phyloP scores from a whole-genome alignment of 441 rosid species.

The Pelargonium fulgidum region DNA sequence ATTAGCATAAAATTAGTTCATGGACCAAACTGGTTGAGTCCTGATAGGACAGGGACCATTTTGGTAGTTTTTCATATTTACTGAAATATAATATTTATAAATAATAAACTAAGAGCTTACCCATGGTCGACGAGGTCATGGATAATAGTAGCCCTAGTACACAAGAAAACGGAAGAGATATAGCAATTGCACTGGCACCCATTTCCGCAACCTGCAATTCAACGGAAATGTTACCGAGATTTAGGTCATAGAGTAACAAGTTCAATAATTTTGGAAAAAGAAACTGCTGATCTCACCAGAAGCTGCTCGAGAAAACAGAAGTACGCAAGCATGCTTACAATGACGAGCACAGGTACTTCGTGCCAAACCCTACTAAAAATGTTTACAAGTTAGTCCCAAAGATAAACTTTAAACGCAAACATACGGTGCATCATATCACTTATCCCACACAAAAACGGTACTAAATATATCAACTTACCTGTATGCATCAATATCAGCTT shows the following conservation, averaged over 20 bases:
- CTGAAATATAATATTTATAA: background rate
- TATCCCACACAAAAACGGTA: background rate
- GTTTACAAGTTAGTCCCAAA: background rate
- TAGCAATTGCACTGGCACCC: constrained; percentile 40
- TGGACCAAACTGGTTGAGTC: too few relatives aligned
- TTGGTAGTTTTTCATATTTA: background rate
- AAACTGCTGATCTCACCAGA: constrained; percentile 21
- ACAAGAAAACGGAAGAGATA: constrained; percentile 37
- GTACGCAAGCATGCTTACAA: constrained; percentile 43
- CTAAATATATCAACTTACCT: constrained; percentile 33
- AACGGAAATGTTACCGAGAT: background rate
- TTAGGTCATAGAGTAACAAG: background rate
- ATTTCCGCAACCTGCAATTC: constrained; percentile 30
- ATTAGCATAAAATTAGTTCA: too few relatives aligned
- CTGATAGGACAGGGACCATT: too few relatives aligned
- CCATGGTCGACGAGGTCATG: constrained; percentile 36
- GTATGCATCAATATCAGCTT: constrained; percentile 27
- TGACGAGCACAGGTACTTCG: constrained; percentile 38
- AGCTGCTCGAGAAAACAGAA: constrained; percentile 43
- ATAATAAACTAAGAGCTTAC: background rate
- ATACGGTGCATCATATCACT: background rate
- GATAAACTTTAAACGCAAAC: background rate
- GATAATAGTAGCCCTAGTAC: constrained; percentile 38
- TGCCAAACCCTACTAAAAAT: constrained; percentile 35
- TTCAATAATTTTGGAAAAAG: background rate